Evolutionary conservation across 345 rosid genomes (phyloP).

Genomic region (Syzygium aromaticum): DNA sequence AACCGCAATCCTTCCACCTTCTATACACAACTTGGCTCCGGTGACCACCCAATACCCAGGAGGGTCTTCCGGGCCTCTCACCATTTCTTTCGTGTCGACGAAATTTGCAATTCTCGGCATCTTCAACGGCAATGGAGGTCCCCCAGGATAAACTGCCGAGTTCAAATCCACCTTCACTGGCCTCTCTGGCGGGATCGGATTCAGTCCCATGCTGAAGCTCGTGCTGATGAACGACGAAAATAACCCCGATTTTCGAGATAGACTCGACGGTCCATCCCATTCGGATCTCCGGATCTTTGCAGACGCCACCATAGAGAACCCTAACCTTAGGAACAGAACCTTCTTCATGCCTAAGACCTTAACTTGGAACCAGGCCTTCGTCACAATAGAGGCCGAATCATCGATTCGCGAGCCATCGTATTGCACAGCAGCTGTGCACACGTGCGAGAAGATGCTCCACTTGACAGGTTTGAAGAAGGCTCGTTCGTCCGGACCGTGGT

Average conservation of each 20-base stretch:
- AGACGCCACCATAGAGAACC: constrained; percentile 61
- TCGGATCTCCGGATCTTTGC: constrained; percentile 61
- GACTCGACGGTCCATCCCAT: constrained; percentile 64
- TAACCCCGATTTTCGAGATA: constrained; percentile 66
- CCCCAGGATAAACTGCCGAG: constrained; percentile 79
- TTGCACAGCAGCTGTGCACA: constrained; percentile 79
- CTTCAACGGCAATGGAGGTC: constrained; percentile 45
- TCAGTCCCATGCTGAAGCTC: constrained; percentile 45
- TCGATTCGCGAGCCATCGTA: constrained; percentile 46
- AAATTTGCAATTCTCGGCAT: constrained; percentile 61
- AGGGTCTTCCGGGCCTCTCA: constrained; percentile 72
- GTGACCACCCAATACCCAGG: constrained; percentile 97
- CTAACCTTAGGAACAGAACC: constrained; percentile 83
- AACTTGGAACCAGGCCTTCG: constrained; percentile 90
- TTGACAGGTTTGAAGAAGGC: constrained; percentile 77
- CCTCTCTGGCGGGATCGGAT: constrained; percentile 23
- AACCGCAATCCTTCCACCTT: constrained; percentile 66
- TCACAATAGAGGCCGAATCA: constrained; percentile 63
- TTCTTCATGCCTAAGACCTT: constrained; percentile 71
- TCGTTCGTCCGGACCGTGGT: constrained; percentile 34
- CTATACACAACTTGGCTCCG: constrained; percentile 81
- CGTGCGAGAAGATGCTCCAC: constrained; percentile 86
- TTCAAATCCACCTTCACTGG: constrained; percentile 56
- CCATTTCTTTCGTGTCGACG: constrained; percentile 75
- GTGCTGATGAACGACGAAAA: constrained; percentile 67